phyloP scores from a whole-genome alignment of 805 yeast species.

The Spathaspora boniae region DNA sequence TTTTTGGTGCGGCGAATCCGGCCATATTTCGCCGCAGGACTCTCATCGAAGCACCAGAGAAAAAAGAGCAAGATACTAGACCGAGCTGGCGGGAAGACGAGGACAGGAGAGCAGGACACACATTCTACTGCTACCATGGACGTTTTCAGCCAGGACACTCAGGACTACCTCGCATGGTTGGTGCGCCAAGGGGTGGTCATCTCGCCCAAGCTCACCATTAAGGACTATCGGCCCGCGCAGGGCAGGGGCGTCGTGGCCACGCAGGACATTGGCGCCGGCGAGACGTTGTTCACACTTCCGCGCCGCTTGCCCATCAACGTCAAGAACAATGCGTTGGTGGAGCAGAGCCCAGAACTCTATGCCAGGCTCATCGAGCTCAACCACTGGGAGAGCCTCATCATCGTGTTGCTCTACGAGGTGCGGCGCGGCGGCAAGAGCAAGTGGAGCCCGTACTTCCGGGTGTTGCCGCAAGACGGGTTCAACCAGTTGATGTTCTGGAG shows the following conservation, averaged over 20 bases:
- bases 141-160: constrained; percentile 13
- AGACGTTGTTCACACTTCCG: constrained; percentile 68
- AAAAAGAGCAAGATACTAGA: no score
- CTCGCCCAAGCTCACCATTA: constrained; percentile 55
- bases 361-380: constrained; percentile 38
- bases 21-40: no score
- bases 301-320: constrained; percentile 53
- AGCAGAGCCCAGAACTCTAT: constrained; percentile 24
- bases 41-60: no score
- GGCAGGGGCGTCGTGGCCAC: constrained; percentile 78
- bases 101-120: no score
- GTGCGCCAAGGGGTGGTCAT: constrained; percentile 35
- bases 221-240: constrained; percentile 57
- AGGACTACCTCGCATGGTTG: constrained; percentile 27
- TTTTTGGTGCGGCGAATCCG: no score
- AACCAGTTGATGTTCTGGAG: constrained; percentile 80
- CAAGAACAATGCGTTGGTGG: constrained; percentile 48
- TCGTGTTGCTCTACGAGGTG: constrained; percentile 62
- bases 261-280: constrained; percentile 58
- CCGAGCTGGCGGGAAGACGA: no score
- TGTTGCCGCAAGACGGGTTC: constrained; percentile 59
- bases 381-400: constrained; percentile 78
- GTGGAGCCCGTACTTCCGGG: constrained; percentile 71
- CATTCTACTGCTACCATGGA: no score
- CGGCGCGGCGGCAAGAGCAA: constrained; percentile 42